Conservation (phyloP, 1,284 basidiomycete genomes). For the Fomitiporia mediterranea region DNA sequence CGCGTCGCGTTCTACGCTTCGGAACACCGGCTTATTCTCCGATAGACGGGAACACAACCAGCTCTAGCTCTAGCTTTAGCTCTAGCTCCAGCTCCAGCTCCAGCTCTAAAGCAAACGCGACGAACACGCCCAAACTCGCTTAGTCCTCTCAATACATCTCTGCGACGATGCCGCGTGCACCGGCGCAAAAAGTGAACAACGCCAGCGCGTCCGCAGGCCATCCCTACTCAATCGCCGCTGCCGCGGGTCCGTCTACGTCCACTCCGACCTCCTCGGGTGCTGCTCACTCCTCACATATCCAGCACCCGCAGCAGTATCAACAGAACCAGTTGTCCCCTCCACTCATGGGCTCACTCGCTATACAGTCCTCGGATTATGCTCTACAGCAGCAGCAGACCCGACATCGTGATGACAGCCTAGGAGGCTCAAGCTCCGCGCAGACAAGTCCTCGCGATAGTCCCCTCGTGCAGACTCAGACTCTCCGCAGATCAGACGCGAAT, state of each 20-base stretch:
- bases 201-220: background rate
- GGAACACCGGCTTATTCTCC: too few species aligned
- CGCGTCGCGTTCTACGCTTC: too few species aligned
- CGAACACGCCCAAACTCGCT: background rate
- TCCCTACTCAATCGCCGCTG: background rate
- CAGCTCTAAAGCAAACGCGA: too few species aligned
- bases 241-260: background rate
- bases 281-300: background rate
- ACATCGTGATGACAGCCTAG: background rate
- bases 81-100: background rate
- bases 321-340: background rate
- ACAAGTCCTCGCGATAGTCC: conserved; percentile 1
- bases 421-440: background rate
- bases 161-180: conserved; percentile 3
- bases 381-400: background rate
- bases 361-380: background rate
- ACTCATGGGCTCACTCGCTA: background rate
- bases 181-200: background rate
- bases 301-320: background rate
- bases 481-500: background rate
- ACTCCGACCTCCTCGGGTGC: background rate
- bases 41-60: background rate
- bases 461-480: background rate
- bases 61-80: background rate
- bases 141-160: background rate